Percentiles rank a stretch among this genome's conserved stretches.
These are phyloP conservation scores for Clavariopsis aquatica DNA, from an alignment of 495 filamentous ascomycete genomes.

Conservation along the genomic window DNA sequence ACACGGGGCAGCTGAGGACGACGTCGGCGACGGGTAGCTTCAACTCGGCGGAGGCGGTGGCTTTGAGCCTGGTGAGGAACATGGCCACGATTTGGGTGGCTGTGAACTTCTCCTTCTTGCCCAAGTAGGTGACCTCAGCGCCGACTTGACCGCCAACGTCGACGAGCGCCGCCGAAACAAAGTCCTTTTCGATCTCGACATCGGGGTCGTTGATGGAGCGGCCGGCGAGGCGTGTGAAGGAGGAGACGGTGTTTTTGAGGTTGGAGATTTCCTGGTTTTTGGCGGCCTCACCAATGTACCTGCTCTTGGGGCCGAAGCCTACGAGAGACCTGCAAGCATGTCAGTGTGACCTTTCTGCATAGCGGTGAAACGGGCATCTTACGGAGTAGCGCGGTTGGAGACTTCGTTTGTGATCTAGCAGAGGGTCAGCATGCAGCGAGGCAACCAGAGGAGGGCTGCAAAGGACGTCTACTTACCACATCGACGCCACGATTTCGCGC, in stretches of 20 bases:
- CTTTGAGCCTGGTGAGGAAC: slow-evolving; percentile 92
- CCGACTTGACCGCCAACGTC: slow-evolving; percentile 93
- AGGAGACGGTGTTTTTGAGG: slow-evolving; percentile 95
- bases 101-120: slow-evolving; percentile 90
- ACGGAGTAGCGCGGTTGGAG: slow-evolving; percentile 97
- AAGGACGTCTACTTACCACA: slow-evolving; percentile 70
- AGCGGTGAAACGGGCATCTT: slow-evolving; percentile 51
- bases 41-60: slow-evolving; percentile 81
- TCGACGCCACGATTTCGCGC: slow-evolving; percentile 97
- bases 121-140: slow-evolving; percentile 89
- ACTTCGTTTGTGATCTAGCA: slow-evolving; percentile 95
- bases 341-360: slow-evolving; percentile 43
- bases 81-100: slow-evolving; percentile 90
- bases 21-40: slow-evolving; percentile 92
- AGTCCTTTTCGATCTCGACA: slow-evolving; percentile 86
- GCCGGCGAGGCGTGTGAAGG: slow-evolving; percentile 87
- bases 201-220: slow-evolving; percentile 86
- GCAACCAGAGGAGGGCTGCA: not conserved
- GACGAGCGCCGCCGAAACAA: slow-evolving; percentile 80
- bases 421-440: slow-evolving; percentile 8
- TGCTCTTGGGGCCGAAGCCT: slow-evolving; percentile 87
- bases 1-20: slow-evolving; percentile 90
- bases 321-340: slow-evolving; percentile 72
- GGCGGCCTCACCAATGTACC: slow-evolving; percentile 90
- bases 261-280: slow-evolving; percentile 99